These are phyloP conservation scores for Talaromyces sp. DNA, from an alignment of 2,329 filamentous ascomycete species.

Conservation along the genomic window DNA sequence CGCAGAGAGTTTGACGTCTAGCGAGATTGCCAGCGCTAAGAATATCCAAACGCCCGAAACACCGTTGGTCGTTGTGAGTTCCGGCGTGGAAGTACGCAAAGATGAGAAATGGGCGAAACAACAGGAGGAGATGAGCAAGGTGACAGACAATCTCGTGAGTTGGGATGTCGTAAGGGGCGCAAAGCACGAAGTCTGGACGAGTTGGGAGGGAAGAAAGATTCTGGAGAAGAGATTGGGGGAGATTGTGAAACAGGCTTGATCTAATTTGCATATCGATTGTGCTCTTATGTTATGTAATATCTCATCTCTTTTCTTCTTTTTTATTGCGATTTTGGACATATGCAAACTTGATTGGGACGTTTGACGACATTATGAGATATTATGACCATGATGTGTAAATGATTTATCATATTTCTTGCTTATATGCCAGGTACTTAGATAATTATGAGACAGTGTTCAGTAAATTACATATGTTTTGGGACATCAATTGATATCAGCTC, in stretches of 20 bases:
- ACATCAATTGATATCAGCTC: no score
- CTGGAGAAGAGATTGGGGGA: constrained; percentile 77
- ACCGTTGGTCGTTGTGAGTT: constrained; percentile 77
- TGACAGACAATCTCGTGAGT: constrained; percentile 72
- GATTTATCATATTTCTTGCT: no score
- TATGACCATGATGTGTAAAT: neutral
- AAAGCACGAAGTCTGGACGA: constrained; percentile 82
- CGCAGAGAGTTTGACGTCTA: constrained; percentile 76
- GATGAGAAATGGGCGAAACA: constrained; percentile 75
- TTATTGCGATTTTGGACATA: neutral
- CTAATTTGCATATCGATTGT: neutral
- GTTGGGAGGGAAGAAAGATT: constrained; percentile 64
- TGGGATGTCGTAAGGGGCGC: constrained; percentile 88
- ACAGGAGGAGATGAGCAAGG: constrained; percentile 75
- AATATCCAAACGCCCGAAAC: constrained; percentile 68
- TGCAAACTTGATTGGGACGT: neutral
- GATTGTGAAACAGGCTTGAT: constrained; percentile 38
- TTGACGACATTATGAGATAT: neutral
- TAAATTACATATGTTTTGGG: no score
- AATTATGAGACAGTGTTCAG: no score
- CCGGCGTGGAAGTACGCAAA: constrained; percentile 65
- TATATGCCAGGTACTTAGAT: no score
- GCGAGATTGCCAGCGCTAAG: constrained; percentile 73
- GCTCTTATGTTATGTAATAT: neutral
- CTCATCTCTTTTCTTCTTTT: neutral